Evolutionary conservation across 2,329 filamentous ascomycete genomes (phyloP).

Genomic region (Cladosporium velox): DNA sequence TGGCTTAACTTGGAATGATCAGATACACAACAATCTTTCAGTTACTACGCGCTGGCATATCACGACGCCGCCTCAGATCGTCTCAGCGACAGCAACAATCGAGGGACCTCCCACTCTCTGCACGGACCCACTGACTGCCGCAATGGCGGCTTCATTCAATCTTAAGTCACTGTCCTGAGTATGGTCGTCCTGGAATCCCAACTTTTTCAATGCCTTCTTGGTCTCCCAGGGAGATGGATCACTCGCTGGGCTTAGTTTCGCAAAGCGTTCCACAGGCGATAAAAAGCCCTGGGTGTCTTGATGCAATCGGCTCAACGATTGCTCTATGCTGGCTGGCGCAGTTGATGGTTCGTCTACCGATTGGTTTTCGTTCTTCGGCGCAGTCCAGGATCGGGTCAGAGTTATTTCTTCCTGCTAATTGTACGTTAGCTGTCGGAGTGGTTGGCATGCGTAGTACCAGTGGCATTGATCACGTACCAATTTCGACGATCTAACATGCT

Average conservation of each 20-base stretch:
- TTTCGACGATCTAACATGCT: background rate
- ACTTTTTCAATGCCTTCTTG: background rate
- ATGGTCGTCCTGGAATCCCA: background rate
- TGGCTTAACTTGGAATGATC: too few species aligned
- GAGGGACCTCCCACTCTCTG: background rate
- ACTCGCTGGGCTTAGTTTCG: background rate
- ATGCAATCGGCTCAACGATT: background rate
- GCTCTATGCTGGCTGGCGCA: background rate
- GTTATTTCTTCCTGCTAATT: background rate
- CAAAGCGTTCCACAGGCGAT: constrained; percentile 17
- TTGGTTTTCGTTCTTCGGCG: background rate
- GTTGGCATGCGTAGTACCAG: background rate
- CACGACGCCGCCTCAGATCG: background rate
- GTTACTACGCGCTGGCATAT: background rate
- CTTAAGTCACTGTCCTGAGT: background rate
- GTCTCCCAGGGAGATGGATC: constrained; percentile 8
- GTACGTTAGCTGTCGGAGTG: background rate
- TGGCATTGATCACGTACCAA: background rate
- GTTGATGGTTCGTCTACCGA: background rate
- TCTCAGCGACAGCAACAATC: background rate
- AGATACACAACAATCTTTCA: background rate
- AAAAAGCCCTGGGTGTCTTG: background rate
- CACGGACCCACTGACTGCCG: background rate
- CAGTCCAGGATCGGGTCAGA: background rate
- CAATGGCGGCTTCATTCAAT: background rate